Conservation (phyloP, 805 yeast species). For the Candida awuae region DNA sequence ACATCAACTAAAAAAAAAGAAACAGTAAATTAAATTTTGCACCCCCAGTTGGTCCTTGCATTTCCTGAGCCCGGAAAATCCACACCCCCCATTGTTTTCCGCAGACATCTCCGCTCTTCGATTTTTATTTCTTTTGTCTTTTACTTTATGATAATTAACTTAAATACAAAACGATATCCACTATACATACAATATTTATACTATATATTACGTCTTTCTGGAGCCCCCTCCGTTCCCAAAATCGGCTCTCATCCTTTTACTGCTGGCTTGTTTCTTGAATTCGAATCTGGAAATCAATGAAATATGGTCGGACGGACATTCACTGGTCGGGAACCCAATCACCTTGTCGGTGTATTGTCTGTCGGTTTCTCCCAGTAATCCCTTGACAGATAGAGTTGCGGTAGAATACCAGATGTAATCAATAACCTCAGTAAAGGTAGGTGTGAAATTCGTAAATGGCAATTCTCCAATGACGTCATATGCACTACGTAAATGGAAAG, state of each 20-base stretch:
- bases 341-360: slow-evolving; percentile 63
- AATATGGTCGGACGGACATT: slow-evolving; percentile 91
- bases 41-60: too few species aligned
- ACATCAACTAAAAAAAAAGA: too few species aligned
- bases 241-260: slow-evolving; percentile 23
- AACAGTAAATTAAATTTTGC: too few species aligned
- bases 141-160: too few species aligned
- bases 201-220: slow-evolving; percentile 20
- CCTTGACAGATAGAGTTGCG: slow-evolving; percentile 69
- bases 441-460: slow-evolving; percentile 91
- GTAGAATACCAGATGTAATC: slow-evolving; percentile 96
- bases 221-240: slow-evolving; percentile 22
- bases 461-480: slow-evolving; percentile 80
- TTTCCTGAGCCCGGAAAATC: too few species aligned
- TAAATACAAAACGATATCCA: neutral
- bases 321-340: slow-evolving; percentile 90
- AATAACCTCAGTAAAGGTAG: slow-evolving; percentile 85
- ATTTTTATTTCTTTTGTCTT: too few species aligned
- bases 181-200: neutral
- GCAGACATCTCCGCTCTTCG: too few species aligned
- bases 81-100: too few species aligned
- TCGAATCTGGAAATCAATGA: slow-evolving; percentile 78
- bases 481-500: slow-evolving; percentile 74
- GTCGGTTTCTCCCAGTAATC: slow-evolving; percentile 80
- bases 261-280: slow-evolving; percentile 39